These are phyloP conservation scores for Ogataea dorogensis DNA, from an alignment of 805 yeast genomes.

Conservation along the genomic window DNA sequence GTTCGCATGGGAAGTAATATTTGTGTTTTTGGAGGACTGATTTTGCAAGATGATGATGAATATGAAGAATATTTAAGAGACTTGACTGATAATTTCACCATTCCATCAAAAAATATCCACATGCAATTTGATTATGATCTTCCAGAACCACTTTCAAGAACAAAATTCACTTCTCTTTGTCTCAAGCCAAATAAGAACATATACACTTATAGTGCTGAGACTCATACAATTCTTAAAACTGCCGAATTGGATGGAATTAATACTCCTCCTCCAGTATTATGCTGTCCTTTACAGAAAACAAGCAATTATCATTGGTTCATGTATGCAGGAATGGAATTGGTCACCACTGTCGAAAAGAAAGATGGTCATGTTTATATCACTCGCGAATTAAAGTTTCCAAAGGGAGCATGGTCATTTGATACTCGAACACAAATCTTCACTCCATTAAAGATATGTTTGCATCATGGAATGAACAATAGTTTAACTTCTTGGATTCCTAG, in stretches of 20 bases:
- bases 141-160: constrained; percentile 45
- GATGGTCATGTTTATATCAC: constrained; percentile 40
- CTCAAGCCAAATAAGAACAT: constrained; percentile 39
- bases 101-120: constrained; percentile 34
- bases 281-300: constrained; percentile 47
- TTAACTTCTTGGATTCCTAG: too few species aligned
- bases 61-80: constrained; percentile 26
- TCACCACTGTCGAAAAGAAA: constrained; percentile 35
- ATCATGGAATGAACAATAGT: too few species aligned
- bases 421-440: constrained; percentile 46
- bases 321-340: constrained; percentile 67
- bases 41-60: constrained; percentile 19
- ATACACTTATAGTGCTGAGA: constrained; percentile 38
- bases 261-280: constrained; percentile 50
- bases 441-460: constrained; percentile 38
- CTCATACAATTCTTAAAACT: constrained; percentile 35
- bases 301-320: constrained; percentile 57
- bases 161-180: constrained; percentile 42
- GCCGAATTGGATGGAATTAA: constrained; percentile 14
- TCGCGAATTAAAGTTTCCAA: constrained; percentile 35
- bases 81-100: constrained; percentile 32
- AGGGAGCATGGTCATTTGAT: constrained; percentile 61
- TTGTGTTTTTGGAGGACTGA: constrained; percentile 47
- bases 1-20: constrained; percentile 39
- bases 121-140: constrained; percentile 36